Evolutionary conservation across 495 filamentous ascomycete genomes (phyloP).

Genomic region (Aspergillus nanangensis): DNA sequence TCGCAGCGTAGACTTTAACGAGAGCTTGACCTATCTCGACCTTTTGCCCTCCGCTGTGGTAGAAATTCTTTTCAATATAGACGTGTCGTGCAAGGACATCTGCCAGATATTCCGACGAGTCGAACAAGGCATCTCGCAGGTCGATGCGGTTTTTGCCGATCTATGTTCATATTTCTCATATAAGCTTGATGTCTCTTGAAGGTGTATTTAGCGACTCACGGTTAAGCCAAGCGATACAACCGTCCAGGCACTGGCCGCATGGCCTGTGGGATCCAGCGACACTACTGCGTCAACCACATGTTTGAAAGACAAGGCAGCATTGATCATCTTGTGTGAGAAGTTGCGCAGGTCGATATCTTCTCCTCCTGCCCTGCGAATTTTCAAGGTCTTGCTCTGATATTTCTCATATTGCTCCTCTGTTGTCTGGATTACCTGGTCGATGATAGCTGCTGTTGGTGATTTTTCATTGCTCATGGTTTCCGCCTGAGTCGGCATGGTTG

Average conservation of each 20-base stretch:
- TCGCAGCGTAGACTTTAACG: slow-evolving; percentile 5
- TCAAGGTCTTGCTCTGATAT: too few species aligned
- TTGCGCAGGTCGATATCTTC: too few species aligned
- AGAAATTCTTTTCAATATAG: slow-evolving; percentile 7
- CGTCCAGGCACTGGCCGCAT: slow-evolving; percentile 15
- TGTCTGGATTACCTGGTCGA: too few species aligned
- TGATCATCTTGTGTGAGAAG: slow-evolving; percentile 13
- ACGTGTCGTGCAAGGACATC: slow-evolving; percentile 1
- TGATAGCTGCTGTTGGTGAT: too few species aligned
- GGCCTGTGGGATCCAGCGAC: slow-evolving; percentile 9
- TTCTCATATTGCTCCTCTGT: too few species aligned
- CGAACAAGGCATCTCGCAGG: slow-evolving; percentile 4
- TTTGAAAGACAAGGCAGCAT: slow-evolving; percentile 10
- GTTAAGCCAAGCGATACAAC: slow-evolving; percentile 1
- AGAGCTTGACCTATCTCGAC: slow-evolving; percentile 3
- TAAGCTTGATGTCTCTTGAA: not conserved
- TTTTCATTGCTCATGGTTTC: too few species aligned
- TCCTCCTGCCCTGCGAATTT: too few species aligned
- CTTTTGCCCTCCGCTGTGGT: not conserved
- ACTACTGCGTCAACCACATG: slow-evolving; percentile 9
- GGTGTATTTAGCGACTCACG: too few species aligned
- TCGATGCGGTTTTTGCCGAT: slow-evolving; percentile 6
- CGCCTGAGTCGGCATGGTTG: too few species aligned
- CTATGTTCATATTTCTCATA: slow-evolving; percentile 4
- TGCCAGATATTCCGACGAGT: slow-evolving; percentile 6